Evolutionary conservation across 2,329 filamentous ascomycete genomes (phyloP).

Genomic region (Alternaria sp.): DNA sequence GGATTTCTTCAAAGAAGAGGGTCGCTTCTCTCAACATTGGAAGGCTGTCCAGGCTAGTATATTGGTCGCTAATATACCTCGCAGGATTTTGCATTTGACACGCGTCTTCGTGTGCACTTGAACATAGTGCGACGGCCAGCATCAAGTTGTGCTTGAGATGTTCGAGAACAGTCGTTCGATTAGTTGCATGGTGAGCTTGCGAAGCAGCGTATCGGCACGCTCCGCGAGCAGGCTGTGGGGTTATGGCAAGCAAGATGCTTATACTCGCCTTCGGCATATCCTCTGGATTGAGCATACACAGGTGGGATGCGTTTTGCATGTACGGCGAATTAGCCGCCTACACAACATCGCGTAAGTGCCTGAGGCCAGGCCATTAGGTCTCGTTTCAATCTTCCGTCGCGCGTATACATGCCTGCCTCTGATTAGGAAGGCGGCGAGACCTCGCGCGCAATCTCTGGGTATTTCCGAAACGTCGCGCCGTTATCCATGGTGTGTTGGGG

Average conservation of each 20-base stretch:
- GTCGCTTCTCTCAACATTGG: not conserved
- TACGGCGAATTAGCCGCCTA: slow-evolving; percentile 1
- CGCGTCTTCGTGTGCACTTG: not conserved
- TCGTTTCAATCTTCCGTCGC: slow-evolving; percentile 6
- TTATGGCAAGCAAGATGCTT: slow-evolving; percentile 8
- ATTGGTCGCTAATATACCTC: slow-evolving; percentile 1
- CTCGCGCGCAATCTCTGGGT: slow-evolving; percentile 33
- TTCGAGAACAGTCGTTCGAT: not conserved
- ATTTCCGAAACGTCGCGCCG: slow-evolving; percentile 31
- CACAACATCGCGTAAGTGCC: not conserved
- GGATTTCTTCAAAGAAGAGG: not conserved
- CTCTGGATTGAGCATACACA: not conserved
- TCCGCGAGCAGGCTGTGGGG: slow-evolving; percentile 4
- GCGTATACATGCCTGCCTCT: not conserved
- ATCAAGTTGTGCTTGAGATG: not conserved
- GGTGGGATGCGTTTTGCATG: slow-evolving; percentile 2
- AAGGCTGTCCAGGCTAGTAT: not conserved
- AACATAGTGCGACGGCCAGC: not conserved
- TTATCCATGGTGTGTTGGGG: slow-evolving; percentile 17
- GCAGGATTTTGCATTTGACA: not conserved
- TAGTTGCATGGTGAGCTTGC: not conserved
- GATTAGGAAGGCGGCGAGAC: slow-evolving; percentile 18
- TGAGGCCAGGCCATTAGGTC: slow-evolving; percentile 7
- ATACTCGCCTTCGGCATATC: not conserved
- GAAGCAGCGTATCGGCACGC: not conserved